Base-by-base conservation (phyloP, 1,139 yeast genomes). In the Citeromyces hawaiiensis region DNA sequence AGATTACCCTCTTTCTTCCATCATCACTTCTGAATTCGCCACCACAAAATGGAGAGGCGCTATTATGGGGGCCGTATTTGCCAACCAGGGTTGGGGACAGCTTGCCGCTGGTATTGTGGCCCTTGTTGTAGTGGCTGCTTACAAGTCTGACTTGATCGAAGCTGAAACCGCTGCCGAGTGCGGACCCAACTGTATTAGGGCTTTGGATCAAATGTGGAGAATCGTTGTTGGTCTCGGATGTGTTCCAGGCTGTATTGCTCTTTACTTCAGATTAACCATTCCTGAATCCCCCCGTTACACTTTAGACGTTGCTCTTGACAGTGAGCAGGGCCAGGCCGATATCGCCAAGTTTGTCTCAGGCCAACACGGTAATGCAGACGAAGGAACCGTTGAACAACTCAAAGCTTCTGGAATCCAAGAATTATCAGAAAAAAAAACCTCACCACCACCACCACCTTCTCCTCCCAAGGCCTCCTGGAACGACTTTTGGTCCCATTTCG, bases 41-140 rank as follows among this genome's bases (percentile, higher is more conserved):
- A 82, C 94, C 43, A 83, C 94, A 51, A 83, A 80, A 61, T 83
- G 94, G 93, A 83, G 95, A 78, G 95, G 95, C 68, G 94, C 94
- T 47, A 83, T 83, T 51, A 83, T 83, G 94, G 85, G 83, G 54
- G 93, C 94, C 35, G 94, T 83, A 42, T 83, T 83, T 61, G 88
- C 95, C 40, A 83, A 83, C 65, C 95, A 83, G 67, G 95, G 94
- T 63, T 71, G 86, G 72, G 95, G 95, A 58, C 94, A 83, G 64
- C 70, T 83, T 46, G 57, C 77, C n/a, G 93, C 85, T 45, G 94
- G 93, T 72, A 64, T 83, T 46, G 82, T 83, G 48, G 83, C 93
- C 43, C 63, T 83, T 50, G 55, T 80, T 46, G 69, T 75, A 55
- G 80, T 82, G 50, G 79, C 78, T 42, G 94, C 74, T 49, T 83